phyloP scores from a whole-genome alignment of 1,284 basidiomycete species.

The Xerocomus amazonicus region DNA sequence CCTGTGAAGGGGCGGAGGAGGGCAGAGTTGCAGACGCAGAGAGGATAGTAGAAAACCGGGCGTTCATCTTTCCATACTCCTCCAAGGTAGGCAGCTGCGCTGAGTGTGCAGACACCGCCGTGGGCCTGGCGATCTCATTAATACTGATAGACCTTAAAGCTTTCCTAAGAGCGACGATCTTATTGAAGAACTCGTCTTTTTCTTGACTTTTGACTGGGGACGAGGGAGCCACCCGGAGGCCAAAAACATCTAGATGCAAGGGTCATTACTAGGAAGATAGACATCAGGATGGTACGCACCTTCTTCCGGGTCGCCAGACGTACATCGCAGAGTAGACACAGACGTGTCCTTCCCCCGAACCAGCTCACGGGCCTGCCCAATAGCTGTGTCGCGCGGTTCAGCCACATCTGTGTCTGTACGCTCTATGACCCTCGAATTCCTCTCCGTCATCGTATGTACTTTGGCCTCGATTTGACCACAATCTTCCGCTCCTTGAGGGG shows the following conservation, averaged over 20 bases:
- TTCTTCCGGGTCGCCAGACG: slow-evolving; percentile 16
- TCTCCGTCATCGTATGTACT: slow-evolving; percentile 24
- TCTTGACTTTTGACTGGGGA: slow-evolving; percentile 33
- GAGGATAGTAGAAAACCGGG: slow-evolving; percentile 45
- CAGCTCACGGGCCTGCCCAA: background rate
- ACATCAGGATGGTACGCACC: slow-evolving; percentile 19
- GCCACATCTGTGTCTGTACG: slow-evolving; percentile 16
- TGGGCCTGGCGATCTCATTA: slow-evolving; percentile 49
- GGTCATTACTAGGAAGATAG: slow-evolving; percentile 4
- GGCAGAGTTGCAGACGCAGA: slow-evolving; percentile 50
- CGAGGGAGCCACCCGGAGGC: slow-evolving; percentile 38
- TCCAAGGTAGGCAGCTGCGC: slow-evolving; percentile 50
- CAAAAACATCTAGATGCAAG: slow-evolving; percentile 52
- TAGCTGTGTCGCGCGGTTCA: background rate
- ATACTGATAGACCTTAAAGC: slow-evolving; percentile 60
- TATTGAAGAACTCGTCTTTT: slow-evolving; percentile 38
- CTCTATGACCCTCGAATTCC: background rate
- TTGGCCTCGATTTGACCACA: slow-evolving; percentile 30
- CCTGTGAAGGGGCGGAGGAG: slow-evolving; percentile 35
- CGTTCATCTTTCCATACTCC: slow-evolving; percentile 42
- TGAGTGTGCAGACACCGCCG: slow-evolving; percentile 34
- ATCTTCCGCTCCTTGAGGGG: slow-evolving; percentile 28
- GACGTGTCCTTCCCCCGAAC: slow-evolving; percentile 1
- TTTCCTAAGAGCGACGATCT: slow-evolving; percentile 47
- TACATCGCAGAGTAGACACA: background rate